Conservation (phyloP, 371 early-diverging fungal genomes). For the Mitosporidium daphniae region DNA sequence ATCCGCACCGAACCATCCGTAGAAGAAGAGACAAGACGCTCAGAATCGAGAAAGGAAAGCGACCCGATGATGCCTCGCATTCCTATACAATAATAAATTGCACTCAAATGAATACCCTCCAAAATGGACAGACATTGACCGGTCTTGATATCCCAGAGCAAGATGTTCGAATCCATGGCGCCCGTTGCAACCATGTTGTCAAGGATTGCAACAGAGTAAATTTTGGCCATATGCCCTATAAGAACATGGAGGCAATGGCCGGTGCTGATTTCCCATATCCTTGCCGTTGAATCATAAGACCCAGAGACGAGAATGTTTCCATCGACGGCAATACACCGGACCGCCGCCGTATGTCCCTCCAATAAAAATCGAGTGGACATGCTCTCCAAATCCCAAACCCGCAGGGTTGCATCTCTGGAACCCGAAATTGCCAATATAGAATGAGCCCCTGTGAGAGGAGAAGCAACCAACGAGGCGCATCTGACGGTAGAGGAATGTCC, state of each 20-base stretch:
- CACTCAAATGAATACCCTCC: too few species aligned
- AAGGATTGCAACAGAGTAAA: too few species aligned
- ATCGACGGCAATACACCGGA: slow-evolving; percentile 60
- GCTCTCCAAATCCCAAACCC: slow-evolving; percentile 6
- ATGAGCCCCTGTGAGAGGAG: slow-evolving; percentile 47
- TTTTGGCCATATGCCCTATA: slow-evolving; percentile 60
- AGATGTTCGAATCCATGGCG: too few species aligned
- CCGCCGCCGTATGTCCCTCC: slow-evolving; percentile 48
- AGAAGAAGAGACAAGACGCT: too few species aligned
- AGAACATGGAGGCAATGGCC: slow-evolving; percentile 32
- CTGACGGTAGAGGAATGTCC: slow-evolving; percentile 85
- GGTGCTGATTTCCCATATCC: slow-evolving; percentile 58
- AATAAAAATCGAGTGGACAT: slow-evolving; percentile 7
- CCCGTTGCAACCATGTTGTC: too few species aligned
- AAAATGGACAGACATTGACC: too few species aligned
- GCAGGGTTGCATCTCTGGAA: slow-evolving; percentile 11
- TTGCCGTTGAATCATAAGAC: slow-evolving; percentile 72
- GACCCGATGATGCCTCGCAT: too few species aligned
- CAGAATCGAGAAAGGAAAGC: too few species aligned
- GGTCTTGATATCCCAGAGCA: too few species aligned
- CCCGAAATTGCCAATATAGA: slow-evolving; percentile 8
- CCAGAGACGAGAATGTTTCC: slow-evolving; percentile 64
- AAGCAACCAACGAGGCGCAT: too few species aligned
- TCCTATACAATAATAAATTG: too few species aligned
- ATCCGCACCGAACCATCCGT: too few species aligned